Conservation (phyloP, 305 asterid species). For the Lippia alba region DNA sequence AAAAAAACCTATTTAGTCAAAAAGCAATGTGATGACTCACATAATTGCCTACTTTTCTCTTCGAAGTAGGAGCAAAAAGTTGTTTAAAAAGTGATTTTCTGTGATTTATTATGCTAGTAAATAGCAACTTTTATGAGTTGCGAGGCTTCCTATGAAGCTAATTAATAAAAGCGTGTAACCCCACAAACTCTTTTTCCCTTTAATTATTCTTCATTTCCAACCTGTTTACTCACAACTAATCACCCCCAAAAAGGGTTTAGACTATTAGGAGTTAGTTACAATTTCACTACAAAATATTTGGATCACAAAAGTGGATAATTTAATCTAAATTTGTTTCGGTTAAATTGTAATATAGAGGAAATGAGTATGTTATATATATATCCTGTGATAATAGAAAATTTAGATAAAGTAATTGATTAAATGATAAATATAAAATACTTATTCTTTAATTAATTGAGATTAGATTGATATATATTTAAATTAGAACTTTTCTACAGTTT, state of each 20-base stretch:
- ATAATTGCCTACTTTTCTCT: not conserved
- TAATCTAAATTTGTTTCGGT: too few species aligned
- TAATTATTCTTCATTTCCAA: not conserved
- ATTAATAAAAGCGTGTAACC: not conserved
- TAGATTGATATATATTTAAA: too few species aligned
- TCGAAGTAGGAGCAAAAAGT: not conserved
- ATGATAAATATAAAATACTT: too few species aligned
- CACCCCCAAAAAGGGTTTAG: not conserved
- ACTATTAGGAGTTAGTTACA: not conserved
- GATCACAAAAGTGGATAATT: too few species aligned
- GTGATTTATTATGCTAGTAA: not conserved
- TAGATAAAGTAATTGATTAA: too few species aligned
- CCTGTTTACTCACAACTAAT: not conserved
- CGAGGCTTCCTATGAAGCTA: conserved; percentile 7
- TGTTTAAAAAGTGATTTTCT: not conserved
- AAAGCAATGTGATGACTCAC: not conserved
- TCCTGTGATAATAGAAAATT: too few species aligned
- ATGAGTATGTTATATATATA: too few species aligned
- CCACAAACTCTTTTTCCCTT: not conserved
- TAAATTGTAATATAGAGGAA: too few species aligned
- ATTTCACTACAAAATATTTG: not conserved
- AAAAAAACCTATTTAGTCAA: not conserved
- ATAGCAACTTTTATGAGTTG: not conserved
- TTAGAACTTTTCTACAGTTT: too few species aligned
- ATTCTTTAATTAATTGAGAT: too few species aligned